A percentile compares a stretch with the other conserved stretches of the same genome.
Evolutionary conservation across 176 grass and related monocot genomes (phyloP).

Genomic region (Phoenix roebelenii): DNA sequence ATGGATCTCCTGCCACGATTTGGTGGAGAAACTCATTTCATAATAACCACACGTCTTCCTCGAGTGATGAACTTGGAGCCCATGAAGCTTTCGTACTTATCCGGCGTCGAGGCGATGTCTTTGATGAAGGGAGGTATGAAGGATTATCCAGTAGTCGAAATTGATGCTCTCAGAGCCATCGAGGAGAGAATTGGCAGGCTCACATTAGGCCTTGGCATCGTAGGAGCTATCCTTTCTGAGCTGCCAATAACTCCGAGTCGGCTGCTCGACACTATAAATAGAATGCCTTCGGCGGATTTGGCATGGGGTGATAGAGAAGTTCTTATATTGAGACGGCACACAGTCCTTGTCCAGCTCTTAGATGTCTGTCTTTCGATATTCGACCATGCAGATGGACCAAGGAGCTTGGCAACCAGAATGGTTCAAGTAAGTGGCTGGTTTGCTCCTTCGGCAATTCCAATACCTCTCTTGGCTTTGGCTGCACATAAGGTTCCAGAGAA

Average conservation of each 20-base stretch:
- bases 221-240: conserved; percentile 86
- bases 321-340: conserved; percentile 49
- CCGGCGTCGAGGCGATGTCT: conserved; percentile 79
- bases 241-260: conserved; percentile 84
- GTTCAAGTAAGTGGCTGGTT: conserved; percentile 85
- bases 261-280: conserved; percentile 89
- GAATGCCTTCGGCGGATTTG: conserved; percentile 56
- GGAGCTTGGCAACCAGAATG: conserved; percentile 80
- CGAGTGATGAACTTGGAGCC: conserved; percentile 82
- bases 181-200: conserved; percentile 90
- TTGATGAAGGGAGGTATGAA: conserved; percentile 86
- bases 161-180: conserved; percentile 73
- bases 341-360: conserved; percentile 59
- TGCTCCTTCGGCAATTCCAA: conserved; percentile 52
- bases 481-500: conserved; percentile 83
- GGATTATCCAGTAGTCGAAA: conserved; percentile 63
- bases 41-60: conserved; percentile 77
- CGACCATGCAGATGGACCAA: conserved; percentile 86
- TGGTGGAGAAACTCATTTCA: conserved; percentile 82
- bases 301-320: conserved; percentile 59
- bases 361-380: conserved; percentile 93
- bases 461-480: conserved; percentile 67
- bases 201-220: conserved; percentile 65
- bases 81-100: conserved; percentile 88
- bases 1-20: conserved; percentile 77